Base-by-base conservation (phyloP, 352 stramenopile genomes). In the Globisporangium abappressorium region DNA sequence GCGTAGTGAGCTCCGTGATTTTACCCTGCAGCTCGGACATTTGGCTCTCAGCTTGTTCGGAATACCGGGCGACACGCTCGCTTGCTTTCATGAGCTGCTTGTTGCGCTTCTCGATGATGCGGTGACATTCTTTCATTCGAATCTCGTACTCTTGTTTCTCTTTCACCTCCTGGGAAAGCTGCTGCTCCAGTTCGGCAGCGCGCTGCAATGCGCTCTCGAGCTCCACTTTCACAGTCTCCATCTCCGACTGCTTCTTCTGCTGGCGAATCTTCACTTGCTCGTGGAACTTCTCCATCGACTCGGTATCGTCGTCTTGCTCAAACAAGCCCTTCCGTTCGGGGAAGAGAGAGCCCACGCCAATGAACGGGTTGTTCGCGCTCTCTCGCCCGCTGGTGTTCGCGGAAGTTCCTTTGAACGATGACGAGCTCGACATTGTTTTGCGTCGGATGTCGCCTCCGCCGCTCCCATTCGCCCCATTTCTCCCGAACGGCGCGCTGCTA, bases 91-190 rank as follows among this genome's bases (percentile, higher is more conserved):
- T 89, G 14, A 94, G 65, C 59, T 94, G 87, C 64, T 91, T 91
- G 75, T 92, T 94, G 69, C 87, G 85, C 74, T 94, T 94, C 66
- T 94, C 87, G 55, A 94, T 90, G 46, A 93, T 89, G 5, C 82
- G 77, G 56, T 94, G 84, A 63, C 86, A 94, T 57, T 94, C 86
- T 49, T 89, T 85, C 64, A 85, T 88, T 58, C 86, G 81, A 66
- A 92, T 94, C 41, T 72, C 75, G 47, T 60, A 82, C 68, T 91
- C 85, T 8, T 84, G 76, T 58, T 90, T 91, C 59, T 86, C 79
- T 51, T 77, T 80, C n/a, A 63, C 72, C 9, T 76, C 72, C 5
- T 66, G 38, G 38, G 24, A 46, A 0, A 91, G 68, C 61, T 70
- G 69, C n/a, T 54, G 69, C 51, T 85, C 80, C 3, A 91, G 57